These are phyloP conservation scores for Quercus cerris DNA, from an alignment of 306 rosid genomes.

Conservation along the genomic window DNA sequence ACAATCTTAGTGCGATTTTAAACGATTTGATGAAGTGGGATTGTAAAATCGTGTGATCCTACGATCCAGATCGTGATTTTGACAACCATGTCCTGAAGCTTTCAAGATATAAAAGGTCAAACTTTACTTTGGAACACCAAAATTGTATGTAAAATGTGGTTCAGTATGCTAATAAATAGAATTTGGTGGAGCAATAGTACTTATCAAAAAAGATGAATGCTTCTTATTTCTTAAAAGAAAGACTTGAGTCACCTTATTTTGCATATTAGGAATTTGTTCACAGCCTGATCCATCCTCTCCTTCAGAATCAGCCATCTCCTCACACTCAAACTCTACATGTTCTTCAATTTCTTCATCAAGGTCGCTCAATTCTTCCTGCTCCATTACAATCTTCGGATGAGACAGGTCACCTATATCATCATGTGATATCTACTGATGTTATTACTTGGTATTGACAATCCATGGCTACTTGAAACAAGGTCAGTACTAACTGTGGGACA, in stretches of 20 bases:
- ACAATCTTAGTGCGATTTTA: no score
- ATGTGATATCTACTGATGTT: conserved; percentile 37
- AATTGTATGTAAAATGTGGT: not conserved
- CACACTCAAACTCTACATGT: conserved; percentile 91
- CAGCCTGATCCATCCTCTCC: conserved; percentile 56
- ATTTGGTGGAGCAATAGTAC: not conserved
- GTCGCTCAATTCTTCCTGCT: conserved; percentile 91
- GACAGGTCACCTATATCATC: conserved; percentile 62
- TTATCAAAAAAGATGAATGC: not conserved
- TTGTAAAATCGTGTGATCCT: no score
- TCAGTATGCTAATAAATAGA: not conserved
- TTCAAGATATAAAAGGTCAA: not conserved
- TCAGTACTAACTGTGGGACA: conserved; percentile 26
- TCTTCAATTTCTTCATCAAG: conserved; percentile 92
- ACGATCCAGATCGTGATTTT: no score
- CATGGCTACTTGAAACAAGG: conserved; percentile 38
- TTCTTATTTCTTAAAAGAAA: conserved; percentile 1
- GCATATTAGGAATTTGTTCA: conserved; percentile 48
- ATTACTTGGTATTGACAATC: conserved; percentile 30
- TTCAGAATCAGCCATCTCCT: conserved; percentile 84
- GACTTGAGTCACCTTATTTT: conserved; percentile 50
- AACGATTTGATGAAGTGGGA: no score
- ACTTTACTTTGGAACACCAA: not conserved
- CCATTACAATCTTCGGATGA: conserved; percentile 89
- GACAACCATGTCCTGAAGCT: not conserved